Evolutionary conservation across 1,284 basidiomycete species (phyloP).

Genomic region (Austroboletus niveus): DNA sequence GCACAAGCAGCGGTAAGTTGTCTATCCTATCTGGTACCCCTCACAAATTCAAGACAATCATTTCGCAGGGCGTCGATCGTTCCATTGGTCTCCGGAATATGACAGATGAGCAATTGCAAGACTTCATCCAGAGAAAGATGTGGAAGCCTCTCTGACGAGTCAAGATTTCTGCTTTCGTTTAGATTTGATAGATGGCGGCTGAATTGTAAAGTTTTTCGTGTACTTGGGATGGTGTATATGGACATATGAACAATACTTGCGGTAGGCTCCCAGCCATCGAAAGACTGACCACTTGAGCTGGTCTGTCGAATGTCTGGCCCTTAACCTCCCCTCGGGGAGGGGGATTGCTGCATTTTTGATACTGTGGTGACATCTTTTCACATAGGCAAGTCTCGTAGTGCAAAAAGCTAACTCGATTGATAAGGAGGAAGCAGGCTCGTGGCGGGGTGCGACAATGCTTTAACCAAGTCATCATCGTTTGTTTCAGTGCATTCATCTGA

Average conservation of each 20-base stretch:
- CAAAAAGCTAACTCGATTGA: too few species aligned
- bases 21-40: background rate
- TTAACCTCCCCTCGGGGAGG: slow-evolving; percentile 14
- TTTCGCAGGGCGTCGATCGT: slow-evolving; percentile 56
- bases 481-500: too few species aligned
- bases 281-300: too few species aligned
- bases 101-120: slow-evolving; percentile 54
- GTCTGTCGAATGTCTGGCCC: too few species aligned
- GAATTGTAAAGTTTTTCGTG: background rate
- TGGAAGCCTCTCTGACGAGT: slow-evolving; percentile 51
- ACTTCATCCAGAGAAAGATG: slow-evolving; percentile 62
- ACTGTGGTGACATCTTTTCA: too few species aligned
- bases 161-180: too few species aligned
- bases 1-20: slow-evolving; percentile 70
- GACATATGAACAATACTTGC: background rate
- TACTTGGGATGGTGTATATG: background rate
- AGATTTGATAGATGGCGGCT: too few species aligned
- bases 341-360: background rate
- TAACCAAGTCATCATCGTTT: too few species aligned
- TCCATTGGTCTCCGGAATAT: slow-evolving; percentile 52
- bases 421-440: too few species aligned
- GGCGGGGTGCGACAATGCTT: too few species aligned
- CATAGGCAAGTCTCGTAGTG: too few species aligned
- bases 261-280: too few species aligned
- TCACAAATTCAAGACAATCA: background rate